A percentile compares a stretch with the other conserved stretches of the same genome.
These are phyloP conservation scores for Puccinia horiana DNA, from an alignment of 1,284 basidiomycete genomes.

Conservation along the genomic window DNA sequence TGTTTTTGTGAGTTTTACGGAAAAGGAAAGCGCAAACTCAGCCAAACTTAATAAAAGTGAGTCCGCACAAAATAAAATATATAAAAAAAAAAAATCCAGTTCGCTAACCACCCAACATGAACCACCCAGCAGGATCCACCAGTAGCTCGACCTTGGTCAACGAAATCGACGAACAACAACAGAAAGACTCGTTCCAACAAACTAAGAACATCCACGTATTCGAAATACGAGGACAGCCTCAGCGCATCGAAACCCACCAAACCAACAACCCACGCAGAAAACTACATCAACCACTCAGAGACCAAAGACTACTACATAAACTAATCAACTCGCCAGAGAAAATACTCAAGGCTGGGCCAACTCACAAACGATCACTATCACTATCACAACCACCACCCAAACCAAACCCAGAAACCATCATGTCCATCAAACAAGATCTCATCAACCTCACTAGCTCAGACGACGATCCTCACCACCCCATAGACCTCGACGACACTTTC, in stretches of 20 bases:
- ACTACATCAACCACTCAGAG: not conserved
- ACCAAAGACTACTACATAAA: not conserved
- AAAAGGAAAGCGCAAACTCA: no score
- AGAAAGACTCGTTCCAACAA: not conserved
- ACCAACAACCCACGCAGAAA: not conserved
- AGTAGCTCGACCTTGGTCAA: slow-evolving; percentile 14
- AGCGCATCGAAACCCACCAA: not conserved
- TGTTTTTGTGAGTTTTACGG: no score
- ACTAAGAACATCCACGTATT: not conserved
- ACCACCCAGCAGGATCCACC: not conserved
- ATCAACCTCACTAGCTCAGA: not conserved
- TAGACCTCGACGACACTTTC: not conserved
- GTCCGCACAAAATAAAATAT: no score
- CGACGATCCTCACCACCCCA: not conserved
- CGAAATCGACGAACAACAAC: not conserved
- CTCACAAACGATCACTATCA: not conserved
- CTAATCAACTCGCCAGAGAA: not conserved
- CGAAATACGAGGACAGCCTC: not conserved
- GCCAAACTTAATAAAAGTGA: no score
- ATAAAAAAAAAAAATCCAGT: no score
- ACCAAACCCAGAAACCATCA: not conserved
- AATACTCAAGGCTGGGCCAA: not conserved
- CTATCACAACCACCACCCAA: not conserved
- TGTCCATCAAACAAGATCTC: not conserved
- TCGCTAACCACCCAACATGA: not conserved